A percentile compares a stretch with the other conserved stretches of the same genome.
Evolutionary conservation across 1,139 yeast genomes (phyloP).

Genomic region (Scheffersomyces insectosa): DNA sequence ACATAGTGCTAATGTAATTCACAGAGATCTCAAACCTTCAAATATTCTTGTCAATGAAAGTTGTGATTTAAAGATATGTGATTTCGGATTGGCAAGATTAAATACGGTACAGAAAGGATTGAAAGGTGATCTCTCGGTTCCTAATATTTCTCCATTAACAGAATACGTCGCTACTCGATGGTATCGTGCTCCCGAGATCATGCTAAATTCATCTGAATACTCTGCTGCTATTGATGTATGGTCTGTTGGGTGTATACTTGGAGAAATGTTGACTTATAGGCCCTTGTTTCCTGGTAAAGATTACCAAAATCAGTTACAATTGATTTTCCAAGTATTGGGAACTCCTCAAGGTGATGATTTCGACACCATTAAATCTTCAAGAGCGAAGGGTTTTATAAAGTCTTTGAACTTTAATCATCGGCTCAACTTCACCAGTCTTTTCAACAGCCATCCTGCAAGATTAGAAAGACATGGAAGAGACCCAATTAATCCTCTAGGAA

Average conservation of each 20-base stretch:
- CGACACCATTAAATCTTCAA: slow-evolving; percentile 53
- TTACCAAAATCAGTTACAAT: slow-evolving; percentile 63
- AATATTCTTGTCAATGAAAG: slow-evolving; percentile 91
- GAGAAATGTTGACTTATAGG: slow-evolving; percentile 58
- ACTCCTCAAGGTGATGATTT: slow-evolving; percentile 63
- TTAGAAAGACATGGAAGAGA: slow-evolving; percentile 7
- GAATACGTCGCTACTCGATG: slow-evolving; percentile 81
- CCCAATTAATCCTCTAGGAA: slow-evolving; percentile 52
- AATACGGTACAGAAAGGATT: slow-evolving; percentile 20
- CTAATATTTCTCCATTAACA: slow-evolving; percentile 48
- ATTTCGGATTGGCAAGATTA: slow-evolving; percentile 69
- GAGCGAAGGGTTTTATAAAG: slow-evolving; percentile 64
- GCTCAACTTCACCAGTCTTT: slow-evolving; percentile 9
- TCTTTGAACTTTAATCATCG: slow-evolving; percentile 47
- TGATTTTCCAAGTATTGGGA: slow-evolving; percentile 63
- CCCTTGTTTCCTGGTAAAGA: slow-evolving; percentile 84
- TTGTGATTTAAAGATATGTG: slow-evolving; percentile 95
- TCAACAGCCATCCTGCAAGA: slow-evolving; percentile 16
- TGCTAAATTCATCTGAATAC: slow-evolving; percentile 68
- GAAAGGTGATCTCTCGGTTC: slow-evolving; percentile 19
- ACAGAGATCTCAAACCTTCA: slow-evolving; percentile 91
- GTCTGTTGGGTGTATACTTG: slow-evolving; percentile 79
- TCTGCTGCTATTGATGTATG: slow-evolving; percentile 74
- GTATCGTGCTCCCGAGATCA: slow-evolving; percentile 80
- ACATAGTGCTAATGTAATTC: slow-evolving; percentile 96